Base-by-base conservation (phyloP, 371 early-diverging fungal species). In the Rhizopus arrhizus region DNA sequence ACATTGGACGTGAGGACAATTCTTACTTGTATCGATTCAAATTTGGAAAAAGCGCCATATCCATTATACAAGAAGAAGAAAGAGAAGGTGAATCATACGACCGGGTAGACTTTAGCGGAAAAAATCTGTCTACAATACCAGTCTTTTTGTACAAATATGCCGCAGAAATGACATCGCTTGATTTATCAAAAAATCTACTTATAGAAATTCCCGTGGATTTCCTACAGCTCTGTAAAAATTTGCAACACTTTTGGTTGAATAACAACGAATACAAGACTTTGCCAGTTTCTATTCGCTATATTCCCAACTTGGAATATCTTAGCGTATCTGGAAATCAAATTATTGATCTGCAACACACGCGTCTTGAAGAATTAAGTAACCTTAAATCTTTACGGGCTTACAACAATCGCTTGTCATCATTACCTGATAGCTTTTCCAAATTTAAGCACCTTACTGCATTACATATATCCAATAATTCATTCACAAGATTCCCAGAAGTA, bases 1-100 rank as follows among this genome's bases (percentile, higher is more conserved):
- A 88, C 33, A 74, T 91, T 6, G 90, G 90, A 3, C 77, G 93
- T 58, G 94, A 94, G 59, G 94, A 95, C 64, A 90, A 93, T 67
- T 88, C 91, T 28, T 93, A 93, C 53, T 64, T 93, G 16, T 85
- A 87, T 66, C 86, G 91, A 22, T 92, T 93, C 62, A 82, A 83
- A 1, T 87, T 94, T 70, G 80, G 85, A 28, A 87, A 87, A 60
- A 87, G 83, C 7, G 76, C 81, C 7, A 74, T 85, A 0, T 87
- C 85, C 4, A 65, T 52, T 5, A 8, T 72, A 8, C 53, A 55
- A 34, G 81, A 82, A 55, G 70, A 75, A 38, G 81, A 70, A 33
- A 79, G 69, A 8, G 65, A 59, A 2, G 65, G 72, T 53, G 57
- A 58, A 15, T 49, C 58, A 13, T 69, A 55, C 59, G 73, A 81